These are phyloP conservation scores for Thalassiosira oceanica DNA, from an alignment of 352 stramenopile genomes.

Conservation along the genomic window DNA sequence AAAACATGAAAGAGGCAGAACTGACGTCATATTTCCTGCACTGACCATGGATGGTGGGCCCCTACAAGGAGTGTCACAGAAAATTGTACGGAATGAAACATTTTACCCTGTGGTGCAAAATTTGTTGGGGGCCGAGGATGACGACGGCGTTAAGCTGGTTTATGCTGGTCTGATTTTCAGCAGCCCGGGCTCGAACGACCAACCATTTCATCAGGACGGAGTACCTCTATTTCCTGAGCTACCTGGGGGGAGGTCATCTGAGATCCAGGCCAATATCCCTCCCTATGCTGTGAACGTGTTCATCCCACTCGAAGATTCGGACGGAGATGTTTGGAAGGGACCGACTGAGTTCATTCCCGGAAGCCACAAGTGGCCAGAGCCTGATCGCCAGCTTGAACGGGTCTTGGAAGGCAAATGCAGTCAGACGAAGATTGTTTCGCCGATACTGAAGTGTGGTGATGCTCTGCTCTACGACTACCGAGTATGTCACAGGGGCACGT, in stretches of 20 bases:
- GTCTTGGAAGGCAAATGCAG: conserved; percentile 2
- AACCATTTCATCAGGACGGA: conserved; percentile 67
- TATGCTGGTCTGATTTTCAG: conserved; percentile 55
- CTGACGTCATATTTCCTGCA: too few relatives aligned
- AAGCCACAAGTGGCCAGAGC: conserved; percentile 20
- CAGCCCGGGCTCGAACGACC: conserved; percentile 40
- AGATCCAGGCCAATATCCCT: conserved; percentile 12
- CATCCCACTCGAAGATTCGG: conserved; percentile 40
- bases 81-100: too few relatives aligned
- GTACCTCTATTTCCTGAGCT: conserved; percentile 45
- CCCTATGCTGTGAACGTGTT: conserved; percentile 64
- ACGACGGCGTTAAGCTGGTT: too few relatives aligned
- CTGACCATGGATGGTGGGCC: too few relatives aligned
- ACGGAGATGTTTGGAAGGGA: conserved; percentile 33
- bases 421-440: too few relatives aligned
- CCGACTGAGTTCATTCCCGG: conserved; percentile 53
- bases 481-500: conserved; percentile 54
- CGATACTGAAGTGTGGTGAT: conserved; percentile 44
- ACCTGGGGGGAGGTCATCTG: too few relatives aligned
- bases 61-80: too few relatives aligned
- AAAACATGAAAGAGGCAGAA: too few relatives aligned
- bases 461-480: conserved; percentile 65
- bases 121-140: too few relatives aligned
- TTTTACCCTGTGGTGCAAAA: too few relatives aligned
- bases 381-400: conserved; percentile 6